These are phyloP conservation scores for Metarhizium robertsii DNA, from an alignment of 2,329 filamentous ascomycete species.

Conservation along the genomic window DNA sequence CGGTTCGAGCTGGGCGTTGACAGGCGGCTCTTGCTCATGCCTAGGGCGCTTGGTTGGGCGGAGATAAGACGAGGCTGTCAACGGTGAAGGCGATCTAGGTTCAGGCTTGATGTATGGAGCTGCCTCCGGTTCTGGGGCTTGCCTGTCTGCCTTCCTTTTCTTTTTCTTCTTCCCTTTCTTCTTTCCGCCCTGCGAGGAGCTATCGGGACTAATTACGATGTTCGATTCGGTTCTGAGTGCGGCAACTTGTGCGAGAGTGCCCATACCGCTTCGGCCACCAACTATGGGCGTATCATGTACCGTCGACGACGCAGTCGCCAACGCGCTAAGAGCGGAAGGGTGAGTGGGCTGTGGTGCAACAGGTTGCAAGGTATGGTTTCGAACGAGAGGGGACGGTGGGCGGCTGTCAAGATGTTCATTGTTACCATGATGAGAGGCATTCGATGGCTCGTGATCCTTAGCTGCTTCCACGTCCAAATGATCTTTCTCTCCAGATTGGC, in stretches of 20 bases:
- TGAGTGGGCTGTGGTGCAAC: conserved; percentile 68
- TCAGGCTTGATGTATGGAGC: conserved; percentile 54
- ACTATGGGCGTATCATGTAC: neutral
- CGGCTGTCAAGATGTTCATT: conserved; percentile 19
- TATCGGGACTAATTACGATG: conserved; percentile 47
- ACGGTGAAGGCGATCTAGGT: conserved; percentile 53
- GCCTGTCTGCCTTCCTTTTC: conserved; percentile 39
- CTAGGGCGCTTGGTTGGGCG: conserved; percentile 49
- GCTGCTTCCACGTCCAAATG: conserved; percentile 17
- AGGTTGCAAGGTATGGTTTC: conserved; percentile 64
- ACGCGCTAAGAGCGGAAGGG: conserved; percentile 45
- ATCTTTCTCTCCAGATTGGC: conserved; percentile 31
- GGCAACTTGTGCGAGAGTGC: conserved; percentile 43
- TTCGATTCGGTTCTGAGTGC: conserved; percentile 42
- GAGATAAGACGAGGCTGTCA: conserved; percentile 40
- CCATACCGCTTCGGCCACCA: conserved; percentile 5
- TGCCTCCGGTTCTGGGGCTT: conserved; percentile 34
- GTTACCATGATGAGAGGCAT: conserved; percentile 10
- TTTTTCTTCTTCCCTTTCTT: conserved; percentile 43
- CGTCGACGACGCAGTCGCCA: conserved; percentile 3
- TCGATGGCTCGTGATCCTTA: conserved; percentile 7
- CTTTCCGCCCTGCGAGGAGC: conserved; percentile 46
- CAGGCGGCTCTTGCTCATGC: conserved; percentile 31
- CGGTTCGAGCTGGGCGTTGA: conserved; percentile 25
- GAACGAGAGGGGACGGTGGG: conserved; percentile 53